Conservation (phyloP, 129 eudicot genomes). For the Tagetes patula region DNA sequence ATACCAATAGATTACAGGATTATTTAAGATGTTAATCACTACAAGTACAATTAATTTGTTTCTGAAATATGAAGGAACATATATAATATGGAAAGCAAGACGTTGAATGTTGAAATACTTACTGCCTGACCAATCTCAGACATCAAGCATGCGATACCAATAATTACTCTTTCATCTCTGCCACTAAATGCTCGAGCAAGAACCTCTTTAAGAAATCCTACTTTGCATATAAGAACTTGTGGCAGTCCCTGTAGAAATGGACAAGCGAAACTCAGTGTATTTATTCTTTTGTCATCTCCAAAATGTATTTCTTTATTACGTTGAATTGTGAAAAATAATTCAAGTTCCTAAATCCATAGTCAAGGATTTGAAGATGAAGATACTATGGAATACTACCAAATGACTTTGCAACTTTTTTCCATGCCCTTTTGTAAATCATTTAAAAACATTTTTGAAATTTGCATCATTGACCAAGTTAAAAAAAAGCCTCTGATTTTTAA, state of each 20-base stretch:
- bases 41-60: neutral
- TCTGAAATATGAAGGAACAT: neutral
- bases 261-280: slow-evolving; percentile 5
- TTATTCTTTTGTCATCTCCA: neutral
- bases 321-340: neutral
- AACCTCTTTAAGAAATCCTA: slow-evolving; percentile 75
- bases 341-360: neutral
- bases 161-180: slow-evolving; percentile 76
- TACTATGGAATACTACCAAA: neutral
- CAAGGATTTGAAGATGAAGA: neutral
- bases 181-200: slow-evolving; percentile 75
- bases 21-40: neutral
- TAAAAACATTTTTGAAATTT: neutral
- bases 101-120: slow-evolving; percentile 36
- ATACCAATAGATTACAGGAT: slow-evolving; percentile 28
- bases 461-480: slow-evolving; percentile 9
- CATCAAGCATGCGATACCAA: slow-evolving; percentile 93
- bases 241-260: slow-evolving; percentile 65
- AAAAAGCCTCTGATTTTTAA: slow-evolving; percentile 1
- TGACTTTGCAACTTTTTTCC: neutral
- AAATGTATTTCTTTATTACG: neutral
- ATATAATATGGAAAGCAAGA: slow-evolving; percentile 23
- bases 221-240: slow-evolving; percentile 71
- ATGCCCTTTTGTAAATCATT: neutral
- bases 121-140: slow-evolving; percentile 99